phyloP scores from a whole-genome alignment of 2,329 filamentous ascomycete genomes.

The Penicillium sp. region DNA sequence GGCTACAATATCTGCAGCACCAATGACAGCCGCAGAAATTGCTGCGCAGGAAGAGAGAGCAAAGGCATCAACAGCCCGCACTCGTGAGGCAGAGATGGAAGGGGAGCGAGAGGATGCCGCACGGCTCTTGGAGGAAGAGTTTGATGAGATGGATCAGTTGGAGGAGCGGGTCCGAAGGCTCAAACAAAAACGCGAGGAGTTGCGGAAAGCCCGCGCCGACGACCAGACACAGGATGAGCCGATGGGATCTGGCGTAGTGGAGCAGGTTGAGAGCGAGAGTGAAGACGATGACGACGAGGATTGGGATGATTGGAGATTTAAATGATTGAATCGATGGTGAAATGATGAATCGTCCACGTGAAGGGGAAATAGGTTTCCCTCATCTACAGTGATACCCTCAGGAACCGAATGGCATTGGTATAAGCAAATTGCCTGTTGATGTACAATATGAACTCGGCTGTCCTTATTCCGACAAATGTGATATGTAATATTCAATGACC shows the following conservation, averaged over 20 bases:
- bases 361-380: slow-evolving; percentile 20
- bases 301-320: slow-evolving; percentile 41
- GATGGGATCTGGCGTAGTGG: slow-evolving; percentile 20
- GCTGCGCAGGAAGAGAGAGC: slow-evolving; percentile 47
- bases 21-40: slow-evolving; percentile 56
- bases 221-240: slow-evolving; percentile 23
- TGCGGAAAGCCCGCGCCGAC: slow-evolving; percentile 41
- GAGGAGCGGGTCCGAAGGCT: slow-evolving; percentile 61
- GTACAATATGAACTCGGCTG: slow-evolving; percentile 6
- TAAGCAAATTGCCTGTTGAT: slow-evolving; percentile 9
- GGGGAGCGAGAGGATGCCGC: slow-evolving; percentile 69
- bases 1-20: slow-evolving; percentile 60
- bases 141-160: slow-evolving; percentile 73
- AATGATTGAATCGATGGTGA: slow-evolving; percentile 16
- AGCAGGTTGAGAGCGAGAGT: slow-evolving; percentile 36
- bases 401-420: slow-evolving; percentile 19
- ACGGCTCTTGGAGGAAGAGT: slow-evolving; percentile 64
- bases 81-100: slow-evolving; percentile 49
- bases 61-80: slow-evolving; percentile 33
- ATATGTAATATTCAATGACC: slow-evolving; percentile 3
- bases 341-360: slow-evolving; percentile 19
- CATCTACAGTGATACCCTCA: slow-evolving; percentile 32
- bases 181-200: slow-evolving; percentile 61
- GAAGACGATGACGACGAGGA: slow-evolving; percentile 51
- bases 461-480: slow-evolving; percentile 3